Base-by-base conservation (phyloP, 2,329 filamentous ascomycete species). In the Cladobotryum protrusum region DNA sequence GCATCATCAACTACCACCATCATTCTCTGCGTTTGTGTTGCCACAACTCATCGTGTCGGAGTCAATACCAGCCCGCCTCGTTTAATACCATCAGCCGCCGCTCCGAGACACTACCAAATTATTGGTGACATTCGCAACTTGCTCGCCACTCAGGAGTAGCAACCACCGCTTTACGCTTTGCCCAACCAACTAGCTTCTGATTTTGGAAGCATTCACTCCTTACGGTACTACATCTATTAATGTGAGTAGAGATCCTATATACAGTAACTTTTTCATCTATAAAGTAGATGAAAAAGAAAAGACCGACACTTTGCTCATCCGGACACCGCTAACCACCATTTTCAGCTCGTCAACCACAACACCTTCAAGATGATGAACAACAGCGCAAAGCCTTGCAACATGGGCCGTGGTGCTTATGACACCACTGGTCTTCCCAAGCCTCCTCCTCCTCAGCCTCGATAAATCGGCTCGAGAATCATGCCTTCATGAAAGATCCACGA, bases 341-440 rank as follows among this genome's bases (percentile, higher is more conserved):
- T 5, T 17, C 6, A 24, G 41, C 51, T 29, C 24, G 11, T 9
- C 32, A 20, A 15, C 6, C 33, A 45, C 44, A 45, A 44, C 44
- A 49, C 52, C 54, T 29, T 54, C 61, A 69, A 55, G 54, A 73
- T 73, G 71, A 55, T 68, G 54, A 59, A 64, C 54, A 55, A 59
- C 51, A 61, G 60, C 46, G 62, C 63, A 52, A 62, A 57, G 53
- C 60, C 62, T 45, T 62, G 57, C 64, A 73, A 76, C 62, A 75
- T 76, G 72, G 75, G 72, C 54, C 69, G 75, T 51, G 74, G 75
- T 52, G 74, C 73, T 56, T 78, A 78, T 59, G 75, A 78, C 57
- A 75, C 72, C 55, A 77, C 74, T 19, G 73, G 73, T 43, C 65
- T 76, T 19, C 65, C 68, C 51, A 76, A 77, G 65, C 74, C 74